Percentiles rank a stretch among this genome's conserved stretches.
phyloP scores from a whole-genome alignment of 768 basidiomycete species.

The button mushroom (Agaricus bisporus) region DNA sequence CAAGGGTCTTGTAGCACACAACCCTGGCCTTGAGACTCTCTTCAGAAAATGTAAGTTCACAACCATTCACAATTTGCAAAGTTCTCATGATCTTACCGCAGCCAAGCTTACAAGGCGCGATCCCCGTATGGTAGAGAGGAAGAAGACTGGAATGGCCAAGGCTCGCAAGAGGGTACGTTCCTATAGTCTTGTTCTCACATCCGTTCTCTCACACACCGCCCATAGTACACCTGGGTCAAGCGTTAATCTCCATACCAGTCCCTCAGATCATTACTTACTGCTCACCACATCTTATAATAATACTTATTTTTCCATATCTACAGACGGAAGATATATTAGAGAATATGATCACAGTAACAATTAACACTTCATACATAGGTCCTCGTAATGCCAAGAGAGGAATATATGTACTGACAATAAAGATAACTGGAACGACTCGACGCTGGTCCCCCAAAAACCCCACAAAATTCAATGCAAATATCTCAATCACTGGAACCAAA shows the following conservation, averaged over 20 bases:
- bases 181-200: slow-evolving; percentile 1
- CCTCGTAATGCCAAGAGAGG: slow-evolving; percentile 9
- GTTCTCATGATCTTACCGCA: slow-evolving; percentile 23
- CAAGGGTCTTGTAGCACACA: slow-evolving; percentile 67
- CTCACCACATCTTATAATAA: slow-evolving; percentile 9
- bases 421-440: slow-evolving; percentile 6
- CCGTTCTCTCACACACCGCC: slow-evolving; percentile 7
- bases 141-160: slow-evolving; percentile 91
- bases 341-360: slow-evolving; percentile 1
- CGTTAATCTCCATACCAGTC: slow-evolving; percentile 40
- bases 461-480: slow-evolving; percentile 12
- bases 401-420: slow-evolving; percentile 12
- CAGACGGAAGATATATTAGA: slow-evolving; percentile 12
- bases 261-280: slow-evolving; percentile 8
- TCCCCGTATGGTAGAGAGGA: slow-evolving; percentile 96
- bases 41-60: slow-evolving; percentile 63
- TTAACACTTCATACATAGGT: slow-evolving; percentile 8
- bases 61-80: slow-evolving; percentile 3
- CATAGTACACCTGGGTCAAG: slow-evolving; percentile 93
- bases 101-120: slow-evolving; percentile 86
- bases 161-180: slow-evolving; percentile 83
- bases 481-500: slow-evolving; percentile 39
- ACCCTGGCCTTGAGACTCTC: slow-evolving; percentile 55
- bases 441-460: slow-evolving; percentile 8
- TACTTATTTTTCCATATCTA: slow-evolving; percentile 12